phyloP scores from a whole-genome alignment of 1,139 yeast genomes.

The Maudiozyma humilis region DNA sequence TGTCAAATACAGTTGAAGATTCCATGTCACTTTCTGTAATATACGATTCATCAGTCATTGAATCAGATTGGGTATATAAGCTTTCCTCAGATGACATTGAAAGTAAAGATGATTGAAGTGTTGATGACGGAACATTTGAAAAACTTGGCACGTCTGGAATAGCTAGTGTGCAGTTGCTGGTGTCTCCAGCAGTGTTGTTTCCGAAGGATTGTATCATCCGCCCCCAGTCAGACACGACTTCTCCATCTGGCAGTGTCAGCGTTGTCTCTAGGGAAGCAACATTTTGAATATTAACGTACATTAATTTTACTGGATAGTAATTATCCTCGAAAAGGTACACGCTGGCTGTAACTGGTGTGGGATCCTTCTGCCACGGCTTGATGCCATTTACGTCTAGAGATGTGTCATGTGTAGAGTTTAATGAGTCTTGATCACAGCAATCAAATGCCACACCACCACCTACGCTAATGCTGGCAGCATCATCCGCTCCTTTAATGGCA shows the following conservation, averaged over 20 bases:
- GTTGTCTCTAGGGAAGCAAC: not conserved
- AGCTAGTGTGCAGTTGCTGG: not conserved
- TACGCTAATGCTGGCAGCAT: constrained; percentile 24
- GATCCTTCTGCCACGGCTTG: constrained; percentile 1
- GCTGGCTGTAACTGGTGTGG: not conserved
- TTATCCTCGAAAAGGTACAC: constrained; percentile 13
- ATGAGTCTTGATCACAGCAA: constrained; percentile 22
- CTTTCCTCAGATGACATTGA: too few species aligned
- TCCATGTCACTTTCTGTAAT: too few species aligned
- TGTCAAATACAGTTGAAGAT: too few species aligned
- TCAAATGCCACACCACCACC: constrained; percentile 26
- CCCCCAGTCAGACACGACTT: not conserved
- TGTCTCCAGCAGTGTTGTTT: not conserved
- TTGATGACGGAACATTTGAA: not conserved
- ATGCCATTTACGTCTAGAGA: constrained; percentile 6
- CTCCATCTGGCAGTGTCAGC: not conserved
- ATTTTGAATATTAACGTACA: constrained; percentile 9
- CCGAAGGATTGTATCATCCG: not conserved
- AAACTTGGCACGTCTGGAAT: not conserved
- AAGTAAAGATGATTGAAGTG: not conserved
- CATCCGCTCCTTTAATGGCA: constrained; percentile 20
- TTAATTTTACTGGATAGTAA: constrained; percentile 28
- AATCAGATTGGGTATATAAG: too few species aligned
- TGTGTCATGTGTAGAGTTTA: constrained; percentile 7
- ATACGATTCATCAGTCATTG: too few species aligned